Percentiles rank a stretch among this genome's conserved stretches.
Evolutionary conservation across 108 stramenopile genomes (phyloP).

Genomic region (Cyclostephanos tholiformis): DNA sequence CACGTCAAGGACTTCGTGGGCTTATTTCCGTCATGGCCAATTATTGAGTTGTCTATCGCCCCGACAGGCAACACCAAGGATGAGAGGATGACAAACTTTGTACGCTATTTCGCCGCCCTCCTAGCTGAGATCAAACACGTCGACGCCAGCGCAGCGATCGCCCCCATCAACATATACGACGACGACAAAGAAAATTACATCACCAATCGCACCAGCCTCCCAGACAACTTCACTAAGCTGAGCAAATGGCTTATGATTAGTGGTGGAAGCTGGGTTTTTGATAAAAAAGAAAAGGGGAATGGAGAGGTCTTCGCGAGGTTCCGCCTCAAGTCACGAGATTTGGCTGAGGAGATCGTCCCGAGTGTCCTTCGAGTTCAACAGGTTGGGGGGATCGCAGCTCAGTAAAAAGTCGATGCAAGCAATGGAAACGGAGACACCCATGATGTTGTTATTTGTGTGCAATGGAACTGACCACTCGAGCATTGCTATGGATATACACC

Average conservation of each 20-base stretch:
- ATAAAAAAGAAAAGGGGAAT: not conserved
- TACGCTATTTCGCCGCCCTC: not conserved
- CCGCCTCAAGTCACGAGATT: conserved; percentile 4
- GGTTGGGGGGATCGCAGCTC: too few relatives aligned
- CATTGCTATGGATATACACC: not conserved
- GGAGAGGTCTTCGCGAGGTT: not conserved
- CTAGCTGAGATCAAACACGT: not conserved
- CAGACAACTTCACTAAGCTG: conserved; percentile 6
- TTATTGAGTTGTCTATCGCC: conserved; percentile 4
- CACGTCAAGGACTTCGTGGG: too few relatives aligned
- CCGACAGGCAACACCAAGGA: too few relatives aligned
- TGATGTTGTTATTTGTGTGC: too few relatives aligned
- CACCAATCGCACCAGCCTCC: not conserved
- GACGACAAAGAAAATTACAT: not conserved
- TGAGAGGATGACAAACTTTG: not conserved
- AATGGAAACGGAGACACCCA: too few relatives aligned
- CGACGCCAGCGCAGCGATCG: too few relatives aligned
- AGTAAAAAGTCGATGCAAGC: too few relatives aligned
- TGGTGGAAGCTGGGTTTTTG: too few relatives aligned
- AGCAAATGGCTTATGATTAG: too few relatives aligned
- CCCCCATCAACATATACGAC: conserved; percentile 5
- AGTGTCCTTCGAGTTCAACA: too few relatives aligned
- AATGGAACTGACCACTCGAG: not conserved
- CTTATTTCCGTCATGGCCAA: conserved; percentile 7
- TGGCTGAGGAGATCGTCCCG: not conserved